Evolutionary conservation across 2,329 filamentous ascomycete genomes (phyloP).

Genomic region (Apiospora koreana): DNA sequence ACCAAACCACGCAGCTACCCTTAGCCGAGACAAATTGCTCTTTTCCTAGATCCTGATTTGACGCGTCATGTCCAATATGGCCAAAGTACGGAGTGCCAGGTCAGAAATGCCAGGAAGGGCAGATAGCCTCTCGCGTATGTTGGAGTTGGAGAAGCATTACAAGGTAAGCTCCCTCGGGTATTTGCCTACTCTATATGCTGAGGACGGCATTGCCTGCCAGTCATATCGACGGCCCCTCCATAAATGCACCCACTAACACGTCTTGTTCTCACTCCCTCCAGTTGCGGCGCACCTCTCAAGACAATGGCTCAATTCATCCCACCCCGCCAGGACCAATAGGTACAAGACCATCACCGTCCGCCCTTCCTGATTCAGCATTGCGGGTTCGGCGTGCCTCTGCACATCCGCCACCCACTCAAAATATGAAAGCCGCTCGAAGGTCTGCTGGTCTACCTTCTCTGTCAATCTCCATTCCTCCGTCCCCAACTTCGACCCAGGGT

Average conservation of each 20-base stretch:
- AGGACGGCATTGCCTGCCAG: not conserved
- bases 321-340: conserved; percentile 29
- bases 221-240: conserved; percentile 21
- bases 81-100: conserved; percentile 28
- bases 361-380: conserved; percentile 28
- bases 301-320: conserved; percentile 28
- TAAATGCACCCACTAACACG: conserved; percentile 15
- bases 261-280: conserved; percentile 22
- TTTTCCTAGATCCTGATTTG: conserved; percentile 4
- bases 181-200: conserved; percentile 20
- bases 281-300: conserved; percentile 38
- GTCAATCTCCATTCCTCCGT: conserved; percentile 33
- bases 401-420: conserved; percentile 34
- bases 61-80: conserved; percentile 28
- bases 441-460: conserved; percentile 32
- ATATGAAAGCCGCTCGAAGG: conserved; percentile 35
- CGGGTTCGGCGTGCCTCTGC: conserved; percentile 33
- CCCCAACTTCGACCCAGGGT: conserved; percentile 22
- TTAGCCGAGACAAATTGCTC: conserved; percentile 15
- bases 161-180: conserved; percentile 48
- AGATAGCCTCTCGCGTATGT: conserved; percentile 58
- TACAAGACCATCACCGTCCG: conserved; percentile 27
- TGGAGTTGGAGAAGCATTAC: conserved; percentile 58
- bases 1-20: conserved; percentile 13
- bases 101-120: conserved; percentile 34